Conservation (phyloP, 768 basidiomycete species). For the Lentinula guzmanii region DNA sequence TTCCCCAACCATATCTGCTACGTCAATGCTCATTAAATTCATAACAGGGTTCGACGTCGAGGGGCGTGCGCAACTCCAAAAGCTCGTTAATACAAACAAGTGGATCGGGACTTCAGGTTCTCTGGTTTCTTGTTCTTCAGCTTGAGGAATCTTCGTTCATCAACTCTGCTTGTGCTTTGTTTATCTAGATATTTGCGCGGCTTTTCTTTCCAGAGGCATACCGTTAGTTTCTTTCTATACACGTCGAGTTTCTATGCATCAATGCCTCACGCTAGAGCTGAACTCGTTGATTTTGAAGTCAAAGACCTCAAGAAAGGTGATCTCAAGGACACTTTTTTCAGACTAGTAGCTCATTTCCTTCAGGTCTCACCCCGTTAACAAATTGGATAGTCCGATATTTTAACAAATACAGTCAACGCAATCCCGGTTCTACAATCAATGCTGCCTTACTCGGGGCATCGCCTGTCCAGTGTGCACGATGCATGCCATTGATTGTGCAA, state of each 20-base stretch:
- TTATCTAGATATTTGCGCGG: conserved; percentile 63
- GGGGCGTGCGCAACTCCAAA: conserved; percentile 57
- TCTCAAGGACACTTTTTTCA: background rate
- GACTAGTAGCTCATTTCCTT: background rate
- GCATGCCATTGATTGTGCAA: conserved; percentile 81
- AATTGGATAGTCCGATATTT: conserved; percentile 82
- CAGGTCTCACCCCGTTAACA: conserved; percentile 44
- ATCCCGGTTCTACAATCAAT: conserved; percentile 33
- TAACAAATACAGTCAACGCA: conserved; percentile 18
- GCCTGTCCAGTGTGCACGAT: conserved; percentile 50
- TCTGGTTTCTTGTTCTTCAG: background rate
- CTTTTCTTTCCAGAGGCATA: conserved; percentile 72
- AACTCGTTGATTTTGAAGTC: conserved; percentile 63
- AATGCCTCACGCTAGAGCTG: conserved; percentile 30
- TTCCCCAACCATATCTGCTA: background rate
- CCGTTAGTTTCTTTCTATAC: conserved; percentile 48
- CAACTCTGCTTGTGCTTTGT: no score
- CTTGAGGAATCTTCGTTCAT: background rate
- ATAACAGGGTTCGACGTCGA: conserved; percentile 62
- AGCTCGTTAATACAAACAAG: conserved; percentile 52
- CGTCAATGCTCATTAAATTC: background rate
- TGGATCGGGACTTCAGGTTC: conserved; percentile 81
- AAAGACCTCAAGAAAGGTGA: conserved; percentile 12
- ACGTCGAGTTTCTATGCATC: background rate
- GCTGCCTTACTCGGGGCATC: conserved; percentile 46